Percentiles rank a stretch among this genome's conserved stretches.
phyloP scores from a whole-genome alignment of 164 flowering plant genomes.

The Echeveria elegans region DNA sequence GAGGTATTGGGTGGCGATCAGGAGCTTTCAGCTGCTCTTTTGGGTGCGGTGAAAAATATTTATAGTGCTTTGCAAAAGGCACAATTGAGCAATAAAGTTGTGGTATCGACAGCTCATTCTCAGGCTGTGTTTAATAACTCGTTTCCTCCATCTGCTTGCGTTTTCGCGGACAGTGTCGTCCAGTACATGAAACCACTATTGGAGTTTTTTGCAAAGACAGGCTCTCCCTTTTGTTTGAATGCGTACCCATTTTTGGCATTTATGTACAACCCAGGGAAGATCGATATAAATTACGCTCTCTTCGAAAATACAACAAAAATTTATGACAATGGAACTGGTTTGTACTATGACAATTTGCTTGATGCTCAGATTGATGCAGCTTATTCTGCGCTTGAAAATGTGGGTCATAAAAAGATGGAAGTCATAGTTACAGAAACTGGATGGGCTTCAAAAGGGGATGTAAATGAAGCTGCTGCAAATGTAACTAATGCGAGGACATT shows the following conservation, averaged over 20 bases:
- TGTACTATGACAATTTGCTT: slow-evolving; percentile 66
- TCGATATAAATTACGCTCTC: slow-evolving; percentile 65
- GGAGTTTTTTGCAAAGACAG: slow-evolving; percentile 42
- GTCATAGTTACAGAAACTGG: slow-evolving; percentile 68
- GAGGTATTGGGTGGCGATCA: slow-evolving; percentile 46
- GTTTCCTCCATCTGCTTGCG: slow-evolving; percentile 57
- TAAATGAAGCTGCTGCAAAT: slow-evolving; percentile 51
- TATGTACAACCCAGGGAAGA: slow-evolving; percentile 32
- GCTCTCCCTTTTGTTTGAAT: slow-evolving; percentile 69
- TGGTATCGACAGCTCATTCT: slow-evolving; percentile 52
- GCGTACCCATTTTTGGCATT: slow-evolving; percentile 64
- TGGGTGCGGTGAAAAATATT: slow-evolving; percentile 52
- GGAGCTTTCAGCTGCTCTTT: slow-evolving; percentile 29
- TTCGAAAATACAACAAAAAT: slow-evolving; percentile 37
- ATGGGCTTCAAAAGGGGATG: slow-evolving; percentile 65
- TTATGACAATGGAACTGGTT: slow-evolving; percentile 28
- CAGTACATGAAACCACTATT: slow-evolving; percentile 57
- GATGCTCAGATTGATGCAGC: slow-evolving; percentile 77
- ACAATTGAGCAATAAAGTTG: slow-evolving; percentile 26
- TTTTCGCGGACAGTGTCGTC: slow-evolving; percentile 31
- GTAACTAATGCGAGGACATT: slow-evolving; percentile 45
- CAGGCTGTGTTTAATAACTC: slow-evolving; percentile 48
- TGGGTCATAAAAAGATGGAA: slow-evolving; percentile 54
- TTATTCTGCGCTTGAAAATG: slow-evolving; percentile 50
- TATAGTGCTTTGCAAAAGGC: slow-evolving; percentile 39